phyloP scores from a whole-genome alignment of 2,329 filamentous ascomycete genomes.

The Pseudogymnoascus verrucosus region DNA sequence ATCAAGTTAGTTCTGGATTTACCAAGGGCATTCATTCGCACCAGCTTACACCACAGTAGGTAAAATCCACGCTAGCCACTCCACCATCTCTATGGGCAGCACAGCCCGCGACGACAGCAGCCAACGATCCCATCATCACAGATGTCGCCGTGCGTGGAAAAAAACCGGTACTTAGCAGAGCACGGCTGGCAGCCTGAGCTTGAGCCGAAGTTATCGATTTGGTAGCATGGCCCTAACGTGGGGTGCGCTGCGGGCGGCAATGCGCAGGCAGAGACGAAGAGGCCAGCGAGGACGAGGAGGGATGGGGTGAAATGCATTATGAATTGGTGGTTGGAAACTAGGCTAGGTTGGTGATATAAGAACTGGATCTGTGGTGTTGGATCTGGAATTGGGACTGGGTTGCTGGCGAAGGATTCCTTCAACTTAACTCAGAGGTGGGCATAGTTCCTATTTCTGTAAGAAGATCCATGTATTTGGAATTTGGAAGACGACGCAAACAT shows the following conservation, averaged over 20 bases:
- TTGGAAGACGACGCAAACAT: background rate
- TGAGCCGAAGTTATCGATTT: background rate
- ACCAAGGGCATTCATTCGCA: background rate
- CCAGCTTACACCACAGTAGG: background rate
- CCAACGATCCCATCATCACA: background rate
- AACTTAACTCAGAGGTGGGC: background rate
- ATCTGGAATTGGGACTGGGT: background rate
- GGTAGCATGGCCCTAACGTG: background rate
- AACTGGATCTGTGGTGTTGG: background rate
- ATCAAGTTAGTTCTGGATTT: background rate
- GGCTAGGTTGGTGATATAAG: background rate
- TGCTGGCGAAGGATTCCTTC: background rate
- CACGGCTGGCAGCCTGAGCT: background rate
- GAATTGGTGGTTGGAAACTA: background rate
- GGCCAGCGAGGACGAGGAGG: background rate
- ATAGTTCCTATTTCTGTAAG: background rate
- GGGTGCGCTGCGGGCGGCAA: background rate
- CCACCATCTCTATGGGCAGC: background rate
- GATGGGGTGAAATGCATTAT: background rate
- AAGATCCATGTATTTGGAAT: background rate
- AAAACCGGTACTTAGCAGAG: background rate
- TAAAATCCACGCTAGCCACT: no score
- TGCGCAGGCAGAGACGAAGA: background rate
- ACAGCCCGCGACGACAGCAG: background rate
- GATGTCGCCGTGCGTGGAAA: background rate